phyloP scores from a whole-genome alignment of 2,329 filamentous ascomycete species.

The Exserohilum rostratum region DNA sequence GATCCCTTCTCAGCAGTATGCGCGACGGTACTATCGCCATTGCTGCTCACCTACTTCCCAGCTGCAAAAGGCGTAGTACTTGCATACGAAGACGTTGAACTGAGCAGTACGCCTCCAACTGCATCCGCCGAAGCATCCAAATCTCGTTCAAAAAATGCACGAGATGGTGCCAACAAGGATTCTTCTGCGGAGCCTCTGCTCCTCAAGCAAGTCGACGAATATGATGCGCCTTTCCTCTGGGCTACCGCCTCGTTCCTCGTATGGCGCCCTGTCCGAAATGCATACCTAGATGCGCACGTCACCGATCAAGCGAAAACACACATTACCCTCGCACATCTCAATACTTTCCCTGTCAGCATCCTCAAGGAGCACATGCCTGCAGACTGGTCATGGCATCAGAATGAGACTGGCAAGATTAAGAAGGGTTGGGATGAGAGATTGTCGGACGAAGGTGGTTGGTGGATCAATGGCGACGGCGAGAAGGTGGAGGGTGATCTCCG shows the following conservation, averaged over 20 bases:
- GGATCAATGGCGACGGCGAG: constrained; percentile 72
- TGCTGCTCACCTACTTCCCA: constrained; percentile 78
- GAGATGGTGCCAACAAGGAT: constrained; percentile 8
- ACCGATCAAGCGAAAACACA: constrained; percentile 89
- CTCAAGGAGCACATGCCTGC: constrained; percentile 75
- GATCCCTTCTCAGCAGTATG: constrained; percentile 73
- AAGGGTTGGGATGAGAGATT: constrained; percentile 34
- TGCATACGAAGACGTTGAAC: constrained; percentile 70
- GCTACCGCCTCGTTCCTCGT: constrained; percentile 85
- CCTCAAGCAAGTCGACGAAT: constrained; percentile 62
- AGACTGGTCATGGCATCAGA: constrained; percentile 73
- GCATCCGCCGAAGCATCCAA: constrained; percentile 2
- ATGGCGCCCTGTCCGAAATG: constrained; percentile 76
- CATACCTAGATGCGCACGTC: constrained; percentile 78
- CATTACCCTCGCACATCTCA: constrained; percentile 86
- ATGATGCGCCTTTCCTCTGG: constrained; percentile 85
- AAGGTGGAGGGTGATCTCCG: constrained; percentile 60
- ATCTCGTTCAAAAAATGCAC: constrained; percentile 13
- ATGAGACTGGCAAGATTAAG: constrained; percentile 28
- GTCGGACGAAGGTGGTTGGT: constrained; percentile 68
- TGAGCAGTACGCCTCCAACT: constrained; percentile 62
- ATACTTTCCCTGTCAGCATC: constrained; percentile 89
- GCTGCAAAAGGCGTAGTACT: constrained; percentile 76
- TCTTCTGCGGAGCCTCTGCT: constrained; percentile 21
- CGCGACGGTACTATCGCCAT: constrained; percentile 75